These are phyloP conservation scores for Erysiphe neolycopersici DNA, from an alignment of 2,329 filamentous ascomycete genomes.

Conservation along the genomic window DNA sequence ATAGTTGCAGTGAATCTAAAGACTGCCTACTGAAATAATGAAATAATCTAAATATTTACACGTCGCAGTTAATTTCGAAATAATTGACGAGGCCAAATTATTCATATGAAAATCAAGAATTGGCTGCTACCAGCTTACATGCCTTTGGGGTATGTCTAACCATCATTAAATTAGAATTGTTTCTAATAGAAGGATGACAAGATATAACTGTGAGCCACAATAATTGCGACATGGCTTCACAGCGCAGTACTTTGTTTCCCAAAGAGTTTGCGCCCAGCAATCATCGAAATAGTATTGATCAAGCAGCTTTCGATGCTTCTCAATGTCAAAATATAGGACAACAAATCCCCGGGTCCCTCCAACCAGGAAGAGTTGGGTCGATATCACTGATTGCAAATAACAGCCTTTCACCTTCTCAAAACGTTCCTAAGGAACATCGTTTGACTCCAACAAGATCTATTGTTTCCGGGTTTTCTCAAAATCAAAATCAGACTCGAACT, in stretches of 20 bases:
- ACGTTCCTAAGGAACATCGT: slow-evolving; percentile 27
- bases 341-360: slow-evolving; percentile 30
- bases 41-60: too few species aligned
- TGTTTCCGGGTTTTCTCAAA: slow-evolving; percentile 35
- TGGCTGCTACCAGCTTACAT: too few species aligned
- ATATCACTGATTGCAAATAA: slow-evolving; percentile 27
- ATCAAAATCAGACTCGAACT: slow-evolving; percentile 45
- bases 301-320: slow-evolving; percentile 21
- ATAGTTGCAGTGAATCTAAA: too few species aligned
- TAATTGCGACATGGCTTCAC: slow-evolving; percentile 6
- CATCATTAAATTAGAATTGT: too few species aligned
- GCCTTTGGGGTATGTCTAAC: too few species aligned
- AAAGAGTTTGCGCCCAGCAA: slow-evolving; percentile 21
- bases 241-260: slow-evolving; percentile 12
- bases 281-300: slow-evolving; percentile 31
- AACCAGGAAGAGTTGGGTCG: slow-evolving; percentile 27
- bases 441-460: slow-evolving; percentile 38
- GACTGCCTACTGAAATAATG: too few species aligned
- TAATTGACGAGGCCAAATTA: too few species aligned
- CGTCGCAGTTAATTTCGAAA: too few species aligned
- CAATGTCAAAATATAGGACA: slow-evolving; percentile 19
- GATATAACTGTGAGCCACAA: too few species aligned
- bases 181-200: too few species aligned
- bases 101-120: too few species aligned
- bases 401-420: slow-evolving; percentile 27